These are phyloP conservation scores for Copromyces sp. DNA, from an alignment of 495 filamentous ascomycete genomes.

Conservation along the genomic window DNA sequence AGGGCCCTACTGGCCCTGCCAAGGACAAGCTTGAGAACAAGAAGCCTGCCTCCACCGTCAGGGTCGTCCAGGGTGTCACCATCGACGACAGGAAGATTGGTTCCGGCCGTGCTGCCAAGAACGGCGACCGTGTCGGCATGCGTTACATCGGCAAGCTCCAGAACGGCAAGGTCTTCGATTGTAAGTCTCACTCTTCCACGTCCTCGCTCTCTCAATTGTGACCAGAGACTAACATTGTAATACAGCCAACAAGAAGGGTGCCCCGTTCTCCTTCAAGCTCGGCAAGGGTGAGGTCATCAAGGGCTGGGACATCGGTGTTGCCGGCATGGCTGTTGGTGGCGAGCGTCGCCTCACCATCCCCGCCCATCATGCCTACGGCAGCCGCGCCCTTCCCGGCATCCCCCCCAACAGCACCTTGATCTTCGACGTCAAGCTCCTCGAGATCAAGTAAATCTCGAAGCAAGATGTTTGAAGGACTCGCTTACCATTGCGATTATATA, in stretches of 20 bases:
- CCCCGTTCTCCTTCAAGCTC: conserved; percentile 90
- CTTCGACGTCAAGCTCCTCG: conserved; percentile 87
- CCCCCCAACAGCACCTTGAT: conserved; percentile 80
- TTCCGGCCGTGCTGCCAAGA: conserved; percentile 69
- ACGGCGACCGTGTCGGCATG: conserved; percentile 77
- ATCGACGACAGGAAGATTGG: conserved; percentile 93
- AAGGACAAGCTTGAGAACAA: conserved; percentile 33
- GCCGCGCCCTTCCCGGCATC: conserved; percentile 65
- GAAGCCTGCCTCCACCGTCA: conserved; percentile 50
- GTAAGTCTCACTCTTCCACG: conserved; percentile 39
- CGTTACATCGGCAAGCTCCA: conserved; percentile 95
- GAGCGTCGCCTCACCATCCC: conserved; percentile 89
- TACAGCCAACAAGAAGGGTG: conserved; percentile 89
- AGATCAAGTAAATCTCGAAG: conserved; percentile 42
- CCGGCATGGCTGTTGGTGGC: conserved; percentile 83
- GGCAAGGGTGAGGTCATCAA: conserved; percentile 94
- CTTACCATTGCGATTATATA: not conserved
- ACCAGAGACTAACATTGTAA: conserved; percentile 21
- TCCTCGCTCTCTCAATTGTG: conserved; percentile 1
- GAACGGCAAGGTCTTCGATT: conserved; percentile 87
- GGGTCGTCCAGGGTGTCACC: conserved; percentile 75
- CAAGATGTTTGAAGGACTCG: not conserved
- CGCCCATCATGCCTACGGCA: conserved; percentile 75
- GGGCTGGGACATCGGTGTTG: conserved; percentile 93
- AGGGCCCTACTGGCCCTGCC: conserved; percentile 70